Percentiles rank a stretch among this genome's conserved stretches.
These are phyloP conservation scores for Calonectria pseudoreteaudii DNA, from an alignment of 2,329 filamentous ascomycete genomes.

Conservation along the genomic window DNA sequence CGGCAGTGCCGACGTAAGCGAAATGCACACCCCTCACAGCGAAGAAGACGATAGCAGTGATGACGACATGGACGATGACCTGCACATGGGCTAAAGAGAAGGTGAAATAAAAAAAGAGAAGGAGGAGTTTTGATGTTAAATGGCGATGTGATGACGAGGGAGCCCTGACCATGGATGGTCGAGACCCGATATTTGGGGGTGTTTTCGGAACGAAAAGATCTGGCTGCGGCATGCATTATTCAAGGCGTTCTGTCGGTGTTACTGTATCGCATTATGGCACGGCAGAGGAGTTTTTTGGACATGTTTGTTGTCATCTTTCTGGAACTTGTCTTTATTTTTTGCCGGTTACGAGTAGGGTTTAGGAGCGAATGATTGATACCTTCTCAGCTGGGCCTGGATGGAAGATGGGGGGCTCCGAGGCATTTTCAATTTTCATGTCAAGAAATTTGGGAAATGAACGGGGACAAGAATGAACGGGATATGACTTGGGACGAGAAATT, in stretches of 20 bases:
- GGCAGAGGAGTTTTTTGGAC: conserved; percentile 43
- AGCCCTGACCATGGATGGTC: background rate
- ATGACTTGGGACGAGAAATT: conserved; percentile 22
- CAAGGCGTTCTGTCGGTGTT: conserved; percentile 44
- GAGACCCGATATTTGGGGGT: conserved; percentile 6
- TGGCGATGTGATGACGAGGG: conserved; percentile 14
- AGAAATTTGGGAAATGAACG: conserved; percentile 14
- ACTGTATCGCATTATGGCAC: conserved; percentile 37
- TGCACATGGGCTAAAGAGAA: conserved; percentile 31
- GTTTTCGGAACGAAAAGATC: conserved; percentile 28
- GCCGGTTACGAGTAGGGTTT: conserved; percentile 30
- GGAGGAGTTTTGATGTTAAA: background rate
- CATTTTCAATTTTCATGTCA: conserved; percentile 35
- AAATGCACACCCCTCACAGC: conserved; percentile 62
- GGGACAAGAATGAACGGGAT: conserved; percentile 12
- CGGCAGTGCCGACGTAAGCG: conserved; percentile 61
- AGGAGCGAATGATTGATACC: conserved; percentile 40
- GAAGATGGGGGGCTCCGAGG: conserved; percentile 37
- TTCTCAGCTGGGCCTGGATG: conserved; percentile 36
- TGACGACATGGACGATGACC: conserved; percentile 66
- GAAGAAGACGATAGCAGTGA: conserved; percentile 64
- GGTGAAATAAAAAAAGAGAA: background rate
- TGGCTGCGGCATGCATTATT: conserved; percentile 41
- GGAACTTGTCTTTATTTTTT: conserved; percentile 31
- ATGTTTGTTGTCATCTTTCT: conserved; percentile 36